A percentile compares a stretch with the other conserved stretches of the same genome.
Evolutionary conservation across 306 rosid genomes (phyloP).

Genomic region (Rosa persica): DNA sequence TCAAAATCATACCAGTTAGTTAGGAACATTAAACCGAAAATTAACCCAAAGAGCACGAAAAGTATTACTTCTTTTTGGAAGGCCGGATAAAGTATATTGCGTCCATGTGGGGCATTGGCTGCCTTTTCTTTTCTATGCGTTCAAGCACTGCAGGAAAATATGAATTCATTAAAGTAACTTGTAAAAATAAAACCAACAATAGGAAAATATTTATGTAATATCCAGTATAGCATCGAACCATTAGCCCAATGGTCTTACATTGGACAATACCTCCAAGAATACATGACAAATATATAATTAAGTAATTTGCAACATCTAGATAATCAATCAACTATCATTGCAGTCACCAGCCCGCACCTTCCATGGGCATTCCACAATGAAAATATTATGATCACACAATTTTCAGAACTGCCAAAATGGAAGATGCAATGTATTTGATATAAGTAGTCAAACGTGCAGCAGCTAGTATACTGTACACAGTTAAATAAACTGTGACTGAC

Average conservation of each 20-base stretch:
- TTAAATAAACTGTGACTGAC: not conserved
- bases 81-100: conserved; percentile 95
- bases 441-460: not conserved
- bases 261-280: not conserved
- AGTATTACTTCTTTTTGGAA: conserved; percentile 71
- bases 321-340: not conserved
- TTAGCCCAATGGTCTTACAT: not conserved
- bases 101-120: conserved; percentile 86
- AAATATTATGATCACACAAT: not conserved
- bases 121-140: conserved; percentile 86
- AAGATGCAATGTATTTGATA: not conserved
- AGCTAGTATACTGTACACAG: not conserved
- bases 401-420: not conserved
- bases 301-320: not conserved
- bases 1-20: not conserved
- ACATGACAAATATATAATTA: not conserved
- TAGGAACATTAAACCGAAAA: not conserved
- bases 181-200: conserved; percentile 7
- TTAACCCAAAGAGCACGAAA: conserved; percentile 11
- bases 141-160: conserved; percentile 72
- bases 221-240: not conserved
- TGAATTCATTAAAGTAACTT: not conserved
- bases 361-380: not conserved
- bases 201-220: not conserved
- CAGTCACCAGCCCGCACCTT: not conserved